A percentile compares a stretch with the other conserved stretches of the same genome.
phyloP scores from a whole-genome alignment of 345 rosid genomes.

The Crucihimalaya himalaica region DNA sequence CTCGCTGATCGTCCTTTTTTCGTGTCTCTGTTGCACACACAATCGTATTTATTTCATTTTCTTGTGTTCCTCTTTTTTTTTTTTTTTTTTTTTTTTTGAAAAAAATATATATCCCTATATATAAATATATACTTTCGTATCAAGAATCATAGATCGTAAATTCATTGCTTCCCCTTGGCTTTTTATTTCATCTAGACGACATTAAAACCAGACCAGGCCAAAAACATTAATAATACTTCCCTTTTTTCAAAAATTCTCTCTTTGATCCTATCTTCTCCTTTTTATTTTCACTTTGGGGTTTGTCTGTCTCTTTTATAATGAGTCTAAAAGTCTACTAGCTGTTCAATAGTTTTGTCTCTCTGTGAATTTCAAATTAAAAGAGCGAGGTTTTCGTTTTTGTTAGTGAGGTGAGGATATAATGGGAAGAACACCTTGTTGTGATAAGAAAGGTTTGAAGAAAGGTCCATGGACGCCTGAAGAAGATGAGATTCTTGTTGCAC shows the following conservation, averaged over 20 bases:
- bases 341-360: conserved; percentile 6
- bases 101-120: not conserved
- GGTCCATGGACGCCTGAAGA: conserved; percentile 99
- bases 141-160: conserved; percentile 4
- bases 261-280: conserved; percentile 29
- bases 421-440: conserved; percentile 95
- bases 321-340: conserved; percentile 21
- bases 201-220: conserved; percentile 42
- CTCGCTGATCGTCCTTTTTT: conserved; percentile 54
- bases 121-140: not conserved
- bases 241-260: conserved; percentile 33
- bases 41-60: conserved; percentile 33
- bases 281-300: conserved; percentile 24
- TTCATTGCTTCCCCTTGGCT: conserved; percentile 25
- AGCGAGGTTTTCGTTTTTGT: not conserved
- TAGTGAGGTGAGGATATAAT: conserved; percentile 40
- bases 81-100: no score
- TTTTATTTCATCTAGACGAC: conserved; percentile 36
- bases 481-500: conserved; percentile 75
- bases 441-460: conserved; percentile 81
- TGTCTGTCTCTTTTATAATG: conserved; percentile 27
- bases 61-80: not conserved
- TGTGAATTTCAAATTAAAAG: not conserved
- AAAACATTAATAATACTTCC: conserved; percentile 35
- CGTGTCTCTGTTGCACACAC: conserved; percentile 36